A percentile compares a stretch with the other conserved stretches of the same genome.
Conservation (phyloP, 305 asterid species). For the Nicotiana rustica region DNA sequence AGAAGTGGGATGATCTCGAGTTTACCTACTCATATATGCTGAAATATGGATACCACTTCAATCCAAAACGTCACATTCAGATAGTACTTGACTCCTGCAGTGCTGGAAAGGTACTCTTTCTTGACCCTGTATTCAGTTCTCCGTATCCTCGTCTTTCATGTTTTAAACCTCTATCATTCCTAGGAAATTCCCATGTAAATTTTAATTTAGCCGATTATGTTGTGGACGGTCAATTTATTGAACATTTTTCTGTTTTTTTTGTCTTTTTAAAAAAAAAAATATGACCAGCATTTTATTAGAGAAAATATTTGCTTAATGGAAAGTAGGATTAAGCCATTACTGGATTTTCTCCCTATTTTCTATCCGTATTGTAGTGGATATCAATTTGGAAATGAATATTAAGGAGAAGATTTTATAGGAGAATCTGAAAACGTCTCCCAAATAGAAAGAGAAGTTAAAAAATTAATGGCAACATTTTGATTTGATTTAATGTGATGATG, state of each 20-base stretch:
- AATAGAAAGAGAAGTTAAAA: neutral
- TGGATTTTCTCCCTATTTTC: neutral
- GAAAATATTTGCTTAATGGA: neutral
- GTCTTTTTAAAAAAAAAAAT: neutral
- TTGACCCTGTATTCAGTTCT: constrained; percentile 12
- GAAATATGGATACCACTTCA: constrained; percentile 77
- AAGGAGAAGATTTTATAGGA: neutral
- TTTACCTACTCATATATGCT: constrained; percentile 73
- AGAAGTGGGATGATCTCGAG: constrained; percentile 89
- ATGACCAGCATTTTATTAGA: neutral
- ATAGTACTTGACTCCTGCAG: constrained; percentile 63
- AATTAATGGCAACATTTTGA: neutral
- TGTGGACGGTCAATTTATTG: constrained; percentile 2
- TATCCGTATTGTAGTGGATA: neutral
- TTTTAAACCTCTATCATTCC: neutral
- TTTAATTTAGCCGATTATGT: constrained; percentile 5
- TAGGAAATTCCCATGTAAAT: constrained; percentile 18
- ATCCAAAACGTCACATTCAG: constrained; percentile 78
- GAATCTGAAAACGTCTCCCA: neutral
- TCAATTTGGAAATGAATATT: neutral
- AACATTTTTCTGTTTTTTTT: neutral
- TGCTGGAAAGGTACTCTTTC: constrained; percentile 80
- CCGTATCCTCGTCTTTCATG: neutral
- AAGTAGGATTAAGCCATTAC: neutral
- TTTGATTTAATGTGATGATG: neutral